phyloP scores from a whole-genome alignment of 148 eudicot genomes.

The Cornus controversa region DNA sequence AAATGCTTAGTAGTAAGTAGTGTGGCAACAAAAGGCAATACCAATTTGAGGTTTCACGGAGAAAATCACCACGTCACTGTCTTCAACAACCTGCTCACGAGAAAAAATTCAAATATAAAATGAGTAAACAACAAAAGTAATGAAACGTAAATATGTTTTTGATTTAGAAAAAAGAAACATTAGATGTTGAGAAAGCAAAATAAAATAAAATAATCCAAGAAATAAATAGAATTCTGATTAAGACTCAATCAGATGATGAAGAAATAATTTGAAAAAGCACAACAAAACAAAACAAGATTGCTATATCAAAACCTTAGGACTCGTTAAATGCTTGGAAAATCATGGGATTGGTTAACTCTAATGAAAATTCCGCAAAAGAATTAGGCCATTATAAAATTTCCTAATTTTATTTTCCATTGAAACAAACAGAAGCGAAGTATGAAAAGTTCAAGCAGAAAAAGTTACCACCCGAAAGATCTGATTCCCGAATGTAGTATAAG shows the following conservation, averaged over 20 bases:
- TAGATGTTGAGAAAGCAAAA: not conserved
- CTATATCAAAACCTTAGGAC: too few species aligned
- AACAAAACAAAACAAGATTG: not conserved
- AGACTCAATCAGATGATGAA: not conserved
- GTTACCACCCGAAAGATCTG: too few species aligned
- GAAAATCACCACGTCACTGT: conserved; percentile 67
- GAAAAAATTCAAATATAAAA: conserved; percentile 5
- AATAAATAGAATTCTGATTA: not conserved
- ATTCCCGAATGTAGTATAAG: not conserved
- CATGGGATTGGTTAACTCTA: too few species aligned
- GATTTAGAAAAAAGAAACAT: not conserved
- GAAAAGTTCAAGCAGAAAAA: too few species aligned
- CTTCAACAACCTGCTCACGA: conserved; percentile 65
- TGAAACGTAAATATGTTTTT: not conserved
- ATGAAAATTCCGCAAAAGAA: too few species aligned
- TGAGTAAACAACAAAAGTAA: not conserved
- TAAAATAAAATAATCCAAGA: not conserved
- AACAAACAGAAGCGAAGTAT: too few species aligned
- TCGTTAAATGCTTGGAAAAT: too few species aligned
- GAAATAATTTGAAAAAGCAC: not conserved
- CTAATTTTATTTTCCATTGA: too few species aligned
- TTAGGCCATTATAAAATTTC: too few species aligned
- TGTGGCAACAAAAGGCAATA: conserved; percentile 20
- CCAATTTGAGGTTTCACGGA: conserved; percentile 91
- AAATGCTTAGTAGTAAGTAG: not conserved